Evolutionary conservation across 768 basidiomycete genomes (phyloP).

Genomic region (Paxillus rubicundulus): DNA sequence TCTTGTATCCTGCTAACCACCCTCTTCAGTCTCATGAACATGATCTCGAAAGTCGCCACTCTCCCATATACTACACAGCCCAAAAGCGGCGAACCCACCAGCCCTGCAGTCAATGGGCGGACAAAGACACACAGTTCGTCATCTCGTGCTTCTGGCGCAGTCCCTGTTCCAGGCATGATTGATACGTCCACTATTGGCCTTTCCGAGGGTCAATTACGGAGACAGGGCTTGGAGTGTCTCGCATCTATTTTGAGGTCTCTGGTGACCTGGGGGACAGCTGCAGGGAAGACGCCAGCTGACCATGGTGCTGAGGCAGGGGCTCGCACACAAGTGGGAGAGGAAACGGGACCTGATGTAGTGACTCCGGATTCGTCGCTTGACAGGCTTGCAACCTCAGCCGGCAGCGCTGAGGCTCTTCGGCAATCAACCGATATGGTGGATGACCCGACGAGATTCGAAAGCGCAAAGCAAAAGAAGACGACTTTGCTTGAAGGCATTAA

Average conservation of each 20-base stretch:
- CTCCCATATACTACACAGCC: constrained; percentile 48
- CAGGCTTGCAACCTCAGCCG: constrained; percentile 44
- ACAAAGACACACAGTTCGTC: constrained; percentile 34
- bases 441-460: constrained; percentile 91
- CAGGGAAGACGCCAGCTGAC: constrained; percentile 35
- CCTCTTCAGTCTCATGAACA: constrained; percentile 76
- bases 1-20: constrained; percentile 6
- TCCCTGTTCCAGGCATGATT: constrained; percentile 63
- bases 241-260: constrained; percentile 86
- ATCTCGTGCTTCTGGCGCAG: constrained; percentile 60
- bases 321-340: constrained; percentile 52
- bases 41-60: constrained; percentile 88
- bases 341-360: constrained; percentile 47
- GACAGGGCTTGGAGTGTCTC: constrained; percentile 94
- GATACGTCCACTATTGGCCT: constrained; percentile 66
- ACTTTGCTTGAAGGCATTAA: constrained; percentile 92
- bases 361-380: constrained; percentile 60
- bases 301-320: constrained; percentile 38
- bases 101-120: constrained; percentile 55
- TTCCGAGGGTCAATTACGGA: constrained; percentile 79
- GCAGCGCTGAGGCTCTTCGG: constrained; percentile 55
- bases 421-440: constrained; percentile 77
- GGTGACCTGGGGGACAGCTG: constrained; percentile 81
- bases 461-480: constrained; percentile 94
- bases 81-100: constrained; percentile 54